phyloP scores from a whole-genome alignment of 495 filamentous ascomycete genomes.

The Aspergillus ostianus region DNA sequence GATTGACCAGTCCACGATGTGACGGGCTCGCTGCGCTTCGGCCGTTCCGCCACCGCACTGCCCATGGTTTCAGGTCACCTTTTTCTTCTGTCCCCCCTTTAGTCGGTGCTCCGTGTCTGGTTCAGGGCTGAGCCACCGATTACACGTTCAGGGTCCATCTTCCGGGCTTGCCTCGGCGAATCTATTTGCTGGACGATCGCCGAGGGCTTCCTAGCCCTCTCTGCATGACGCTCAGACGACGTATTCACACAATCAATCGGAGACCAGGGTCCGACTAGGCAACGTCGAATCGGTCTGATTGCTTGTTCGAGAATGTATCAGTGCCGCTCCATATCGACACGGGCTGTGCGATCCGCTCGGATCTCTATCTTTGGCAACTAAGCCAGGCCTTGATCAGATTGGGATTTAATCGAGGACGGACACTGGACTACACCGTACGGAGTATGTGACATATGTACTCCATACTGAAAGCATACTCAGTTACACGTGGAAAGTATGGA shows the following conservation, averaged over 20 bases:
- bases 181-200: neutral
- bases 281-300: no score
- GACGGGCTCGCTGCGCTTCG: neutral
- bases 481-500: no score
- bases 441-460: no score
- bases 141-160: neutral
- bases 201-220: neutral
- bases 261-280: neutral
- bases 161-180: neutral
- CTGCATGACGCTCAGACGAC: neutral
- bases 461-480: no score
- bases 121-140: neutral
- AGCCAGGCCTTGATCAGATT: no score
- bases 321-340: neutral
- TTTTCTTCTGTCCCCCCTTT: no score
- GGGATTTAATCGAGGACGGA: no score
- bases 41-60: neutral
- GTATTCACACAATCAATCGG: neutral
- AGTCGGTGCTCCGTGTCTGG: neutral
- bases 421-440: no score
- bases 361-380: neutral
- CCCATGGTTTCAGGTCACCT: no score
- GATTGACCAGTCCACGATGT: neutral
- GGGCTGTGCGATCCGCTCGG: neutral
- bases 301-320: no score